These are phyloP conservation scores for Plenodomus lindquistii DNA, from an alignment of 2,329 filamentous ascomycete species.

Conservation along the genomic window DNA sequence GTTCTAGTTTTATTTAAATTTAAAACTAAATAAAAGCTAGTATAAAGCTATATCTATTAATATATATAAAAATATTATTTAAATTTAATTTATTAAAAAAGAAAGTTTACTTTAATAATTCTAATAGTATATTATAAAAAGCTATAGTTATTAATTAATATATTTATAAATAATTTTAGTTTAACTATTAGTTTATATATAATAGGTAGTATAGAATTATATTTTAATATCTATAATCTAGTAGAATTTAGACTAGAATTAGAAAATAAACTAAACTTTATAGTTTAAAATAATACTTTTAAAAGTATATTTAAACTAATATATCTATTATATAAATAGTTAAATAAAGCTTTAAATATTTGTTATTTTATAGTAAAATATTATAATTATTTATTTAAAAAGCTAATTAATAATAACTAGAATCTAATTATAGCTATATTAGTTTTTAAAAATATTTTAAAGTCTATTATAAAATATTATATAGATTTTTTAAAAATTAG, in stretches of 20 bases:
- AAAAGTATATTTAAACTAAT: too few species aligned
- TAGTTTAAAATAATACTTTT: background rate
- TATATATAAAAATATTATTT: background rate
- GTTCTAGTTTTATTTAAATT: background rate
- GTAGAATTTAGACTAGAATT: background rate
- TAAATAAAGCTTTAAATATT: too few species aligned
- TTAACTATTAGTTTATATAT: constrained; percentile 3
- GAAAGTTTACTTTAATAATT: constrained; percentile 2
- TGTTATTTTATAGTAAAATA: too few species aligned
- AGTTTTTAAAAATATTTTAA: too few species aligned
- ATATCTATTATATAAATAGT: too few species aligned
- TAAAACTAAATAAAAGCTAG: background rate
- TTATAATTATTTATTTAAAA: too few species aligned
- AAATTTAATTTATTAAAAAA: background rate
- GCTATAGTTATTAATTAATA: background rate
- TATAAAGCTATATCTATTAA: background rate
- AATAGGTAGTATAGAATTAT: background rate
- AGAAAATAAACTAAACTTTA: too few species aligned
- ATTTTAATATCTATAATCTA: background rate
- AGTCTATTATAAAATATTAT: too few species aligned
- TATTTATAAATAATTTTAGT: constrained; percentile 5
- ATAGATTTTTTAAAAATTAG: too few species aligned
- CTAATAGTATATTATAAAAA: constrained; percentile 2
- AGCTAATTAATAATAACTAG: too few species aligned
- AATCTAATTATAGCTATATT: too few species aligned